Evolutionary conservation across 495 filamentous ascomycete species (phyloP), one percentile per base, ranked within the genome.

Genomic region (Thermochaetoides thermophila): DNA sequence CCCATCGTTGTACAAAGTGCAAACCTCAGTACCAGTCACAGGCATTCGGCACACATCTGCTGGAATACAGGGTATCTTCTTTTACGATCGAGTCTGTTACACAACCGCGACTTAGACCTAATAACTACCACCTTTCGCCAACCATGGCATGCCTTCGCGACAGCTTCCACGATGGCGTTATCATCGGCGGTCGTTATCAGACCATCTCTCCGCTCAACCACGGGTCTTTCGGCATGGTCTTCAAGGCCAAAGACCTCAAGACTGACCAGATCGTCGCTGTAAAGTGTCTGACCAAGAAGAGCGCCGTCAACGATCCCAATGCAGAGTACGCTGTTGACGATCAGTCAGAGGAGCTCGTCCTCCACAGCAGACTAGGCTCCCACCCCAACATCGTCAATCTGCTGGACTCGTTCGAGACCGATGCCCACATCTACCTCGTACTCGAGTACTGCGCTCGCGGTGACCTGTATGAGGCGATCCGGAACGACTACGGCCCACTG

Each of bases 191-290:
- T 43, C 85, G 91, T 37, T 97, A 89, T 56, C 70, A 78, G 56
- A 87, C 84, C 25, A 63, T 94, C 49, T 81, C 84, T 46, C 85
- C 86, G 24, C 81, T 97, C 61, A 96, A 97, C 51, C 83, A 95
- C 69, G 89, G 89, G 46, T 97, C 89, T 16, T 97, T 95, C 52
- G 89, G 89, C 42, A 85, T 92, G 80, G 89, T 97, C 43, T 94
- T 92, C 58, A 73, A 84, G 56, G 91, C 89, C 33, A 78, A 64
- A 46, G 86, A 97, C 57, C 66, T 64, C 37, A 44, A 59, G 42
- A 92, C 77, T 37, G 69, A 73, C 40, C 63, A 86, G 36, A 65
- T 74, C 34, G 89, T 97, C 37, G 89, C 89, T 32, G 76, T 97
- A 68, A 97, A 97, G 52, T 91, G 86, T 49, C 56, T 95, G 50